Evolutionary conservation across 305 asterid genomes (phyloP), one percentile per base, ranked within the genome.

Genomic region (Fraxinus latifolia): DNA sequence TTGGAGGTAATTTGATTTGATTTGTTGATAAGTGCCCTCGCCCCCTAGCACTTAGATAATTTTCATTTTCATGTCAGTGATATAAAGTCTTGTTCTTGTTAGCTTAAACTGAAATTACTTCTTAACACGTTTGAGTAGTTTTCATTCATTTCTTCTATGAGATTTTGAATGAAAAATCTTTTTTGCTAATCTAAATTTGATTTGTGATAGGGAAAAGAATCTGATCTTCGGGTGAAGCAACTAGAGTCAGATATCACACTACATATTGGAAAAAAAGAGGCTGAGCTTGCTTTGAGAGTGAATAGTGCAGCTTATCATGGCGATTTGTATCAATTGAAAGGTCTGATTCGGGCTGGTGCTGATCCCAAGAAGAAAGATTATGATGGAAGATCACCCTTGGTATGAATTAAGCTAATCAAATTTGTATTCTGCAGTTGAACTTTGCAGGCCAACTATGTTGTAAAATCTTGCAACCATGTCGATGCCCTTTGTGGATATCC

Each of bases 361-460:
- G 97, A 95, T 87, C 97, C 96, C 0, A 90, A 90, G 80, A 94
- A 89, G 86, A 89, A 83, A 83, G 99, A 95, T 79, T 95, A 92
- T 80, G 97, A 95, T 83, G 99, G 96, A 86, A 79, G 98, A 86
- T 88, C 97, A 15, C 92, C 98, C 44, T 84, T 94, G 93, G 99
- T 93, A 90, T 42, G 87, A 71, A 73, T 77, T 81, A 11, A 67
- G 55, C 67, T 31, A 1, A 68, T 37, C 42, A 53, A 75, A 60
- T 62, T 62, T 62, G 33, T 62, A 62, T 62, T 62, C 72, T 23
- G 72, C 72, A 21, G 72, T 23, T 0, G 11, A 62, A 62, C 17
- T 23, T 62, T 62, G 31, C 72, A 7, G 33, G 72, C 33, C n/a
- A 62, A 23, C 72, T 25, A 62, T 6, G 12, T 58, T 6, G 12